These are phyloP conservation scores for Chamaecrista fasciculata DNA, from an alignment of 306 rosid genomes.

Conservation along the genomic window DNA sequence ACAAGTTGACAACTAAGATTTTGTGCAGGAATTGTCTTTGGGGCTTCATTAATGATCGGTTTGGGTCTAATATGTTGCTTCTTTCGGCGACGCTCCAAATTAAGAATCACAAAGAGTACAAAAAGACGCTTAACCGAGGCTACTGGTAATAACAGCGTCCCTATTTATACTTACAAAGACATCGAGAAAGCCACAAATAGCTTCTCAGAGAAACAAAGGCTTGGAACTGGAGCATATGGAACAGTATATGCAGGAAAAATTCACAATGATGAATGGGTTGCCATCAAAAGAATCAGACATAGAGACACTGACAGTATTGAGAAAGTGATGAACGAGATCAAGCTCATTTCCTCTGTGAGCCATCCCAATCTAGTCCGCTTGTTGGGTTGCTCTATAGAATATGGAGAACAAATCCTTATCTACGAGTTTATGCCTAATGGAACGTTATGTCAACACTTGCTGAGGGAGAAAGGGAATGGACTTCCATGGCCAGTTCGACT, in stretches of 20 bases:
- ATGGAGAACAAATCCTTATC: conserved; percentile 74
- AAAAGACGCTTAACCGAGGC: conserved; percentile 81
- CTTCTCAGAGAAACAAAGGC: conserved; percentile 75
- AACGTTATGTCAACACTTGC: conserved; percentile 77
- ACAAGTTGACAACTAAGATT: neutral
- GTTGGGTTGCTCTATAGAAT: conserved; percentile 82
- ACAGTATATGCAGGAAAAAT: conserved; percentile 89
- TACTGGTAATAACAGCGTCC: conserved; percentile 62
- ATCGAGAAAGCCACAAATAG: conserved; percentile 76
- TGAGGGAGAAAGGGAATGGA: conserved; percentile 73
- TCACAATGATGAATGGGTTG: conserved; percentile 63
- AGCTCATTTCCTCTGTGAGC: conserved; percentile 70
- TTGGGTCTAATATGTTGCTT: conserved; percentile 54
- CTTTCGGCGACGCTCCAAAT: conserved; percentile 53
- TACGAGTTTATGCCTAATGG: conserved; percentile 95
- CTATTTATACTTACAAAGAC: conserved; percentile 70
- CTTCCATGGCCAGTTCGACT: conserved; percentile 77
- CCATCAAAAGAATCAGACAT: conserved; percentile 74
- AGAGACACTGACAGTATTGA: conserved; percentile 70
- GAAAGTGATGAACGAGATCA: conserved; percentile 86
- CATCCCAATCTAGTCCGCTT: conserved; percentile 81
- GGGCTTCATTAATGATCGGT: conserved; percentile 44
- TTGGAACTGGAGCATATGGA: conserved; percentile 89
- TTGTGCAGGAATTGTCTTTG: conserved; percentile 52
- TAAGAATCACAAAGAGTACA: conserved; percentile 55